Evolutionary conservation across 768 basidiomycete genomes (phyloP).

Genomic region (Cantharellus anzutake): DNA sequence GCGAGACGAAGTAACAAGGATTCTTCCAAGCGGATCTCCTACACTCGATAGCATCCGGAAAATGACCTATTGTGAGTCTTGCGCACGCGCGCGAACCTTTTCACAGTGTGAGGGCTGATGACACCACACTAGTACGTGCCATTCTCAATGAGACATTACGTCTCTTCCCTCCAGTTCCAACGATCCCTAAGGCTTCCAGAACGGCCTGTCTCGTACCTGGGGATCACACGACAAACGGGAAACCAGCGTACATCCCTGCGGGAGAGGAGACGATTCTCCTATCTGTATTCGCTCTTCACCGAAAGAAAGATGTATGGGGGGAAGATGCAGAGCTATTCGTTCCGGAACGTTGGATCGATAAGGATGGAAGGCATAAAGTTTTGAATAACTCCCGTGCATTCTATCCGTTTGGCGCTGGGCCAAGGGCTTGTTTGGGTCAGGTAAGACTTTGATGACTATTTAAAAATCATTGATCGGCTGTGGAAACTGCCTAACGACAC

Average conservation of each 20-base stretch:
- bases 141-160: conserved; percentile 18
- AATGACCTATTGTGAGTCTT: conserved; percentile 5
- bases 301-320: conserved; percentile 53
- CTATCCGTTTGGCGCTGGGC: conserved; percentile 52
- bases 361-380: conserved; percentile 8
- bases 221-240: neutral
- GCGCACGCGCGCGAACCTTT: neutral
- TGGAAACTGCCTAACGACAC: no score
- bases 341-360: conserved; percentile 50
- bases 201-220: conserved; percentile 1
- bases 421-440: conserved; percentile 19
- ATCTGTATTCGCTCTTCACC: conserved; percentile 33
- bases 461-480: neutral
- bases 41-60: conserved; percentile 1
- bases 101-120: neutral
- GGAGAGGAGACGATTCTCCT: neutral
- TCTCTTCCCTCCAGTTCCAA: conserved; percentile 17
- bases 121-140: conserved; percentile 13
- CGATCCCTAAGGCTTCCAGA: conserved; percentile 10
- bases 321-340: conserved; percentile 57
- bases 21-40: neutral
- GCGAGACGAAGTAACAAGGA: conserved; percentile 9
- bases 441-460: neutral
- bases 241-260: neutral
- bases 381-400: conserved; percentile 19